Conservation (phyloP, 768 basidiomycete genomes). For the Suillus lakei region DNA sequence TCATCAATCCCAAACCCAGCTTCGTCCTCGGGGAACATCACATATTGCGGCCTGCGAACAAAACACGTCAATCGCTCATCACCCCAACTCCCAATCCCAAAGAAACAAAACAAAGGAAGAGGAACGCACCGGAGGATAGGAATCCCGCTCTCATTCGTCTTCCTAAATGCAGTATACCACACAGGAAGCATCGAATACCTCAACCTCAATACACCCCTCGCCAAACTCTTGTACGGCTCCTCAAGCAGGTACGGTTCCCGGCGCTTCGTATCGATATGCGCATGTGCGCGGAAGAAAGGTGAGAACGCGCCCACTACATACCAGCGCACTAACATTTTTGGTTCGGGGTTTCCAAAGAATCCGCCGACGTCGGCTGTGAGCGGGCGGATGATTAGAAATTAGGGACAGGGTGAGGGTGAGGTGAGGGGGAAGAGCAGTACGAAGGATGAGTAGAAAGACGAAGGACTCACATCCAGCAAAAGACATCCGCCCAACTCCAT, state of each 20-base stretch:
- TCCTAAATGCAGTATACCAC: slow-evolving; percentile 98
- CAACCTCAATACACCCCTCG: slow-evolving; percentile 78
- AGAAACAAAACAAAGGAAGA: background rate
- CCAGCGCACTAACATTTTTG: slow-evolving; percentile 96
- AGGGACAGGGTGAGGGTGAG: background rate
- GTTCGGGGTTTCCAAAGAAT: slow-evolving; percentile 96
- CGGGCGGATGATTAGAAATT: background rate
- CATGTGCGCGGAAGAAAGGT: slow-evolving; percentile 99
- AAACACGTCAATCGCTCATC: background rate
- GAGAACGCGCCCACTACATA: slow-evolving; percentile 95
- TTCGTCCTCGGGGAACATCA: slow-evolving; percentile 89
- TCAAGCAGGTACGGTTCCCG: slow-evolving; percentile 94
- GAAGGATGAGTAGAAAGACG: too few species aligned
- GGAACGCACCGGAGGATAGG: slow-evolving; percentile 79
- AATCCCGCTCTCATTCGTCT: slow-evolving; percentile 79
- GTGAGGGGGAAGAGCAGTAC: background rate
- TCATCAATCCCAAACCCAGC: slow-evolving; percentile 90
- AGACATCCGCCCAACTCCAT: slow-evolving; percentile 87
- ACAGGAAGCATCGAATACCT: slow-evolving; percentile 88
- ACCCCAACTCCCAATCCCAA: too few species aligned
- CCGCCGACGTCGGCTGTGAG: slow-evolving; percentile 92
- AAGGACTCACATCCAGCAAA: slow-evolving; percentile 82
- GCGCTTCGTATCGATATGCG: slow-evolving; percentile 96
- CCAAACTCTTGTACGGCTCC: slow-evolving; percentile 84
- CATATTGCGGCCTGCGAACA: slow-evolving; percentile 83